Evolutionary conservation across 2,329 filamentous ascomycete species (phyloP).

Genomic region (Albifimbria verrucaria): DNA sequence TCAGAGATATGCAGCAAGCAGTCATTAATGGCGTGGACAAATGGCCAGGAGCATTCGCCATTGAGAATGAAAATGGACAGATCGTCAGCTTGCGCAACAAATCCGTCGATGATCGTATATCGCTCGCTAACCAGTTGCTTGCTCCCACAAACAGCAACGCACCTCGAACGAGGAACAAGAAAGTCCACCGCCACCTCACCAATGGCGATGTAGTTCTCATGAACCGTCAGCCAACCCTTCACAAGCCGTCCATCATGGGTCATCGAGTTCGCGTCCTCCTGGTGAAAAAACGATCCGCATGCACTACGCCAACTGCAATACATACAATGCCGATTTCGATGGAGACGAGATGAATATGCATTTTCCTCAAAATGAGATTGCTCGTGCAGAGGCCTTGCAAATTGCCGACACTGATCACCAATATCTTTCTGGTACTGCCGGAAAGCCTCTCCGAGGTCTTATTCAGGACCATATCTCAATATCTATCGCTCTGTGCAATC

Average conservation of each 20-base stretch:
- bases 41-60: conserved; percentile 91
- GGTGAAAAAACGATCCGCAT: conserved; percentile 98
- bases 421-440: conserved; percentile 89
- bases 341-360: conserved; percentile 99
- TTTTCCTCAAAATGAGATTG: conserved; percentile 95
- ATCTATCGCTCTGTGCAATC: conserved; percentile 83
- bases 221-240: conserved; percentile 96
- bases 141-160: conserved; percentile 74
- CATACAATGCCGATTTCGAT: conserved; percentile 98
- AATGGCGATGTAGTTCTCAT: conserved; percentile 97
- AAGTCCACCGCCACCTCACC: conserved; percentile 91
- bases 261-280: conserved; percentile 89
- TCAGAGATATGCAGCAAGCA: conserved; percentile 90
- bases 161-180: conserved; percentile 82
- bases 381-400: conserved; percentile 85
- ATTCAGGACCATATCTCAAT: conserved; percentile 99
- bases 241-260: conserved; percentile 99
- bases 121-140: conserved; percentile 88
- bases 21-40: conserved; percentile 92
- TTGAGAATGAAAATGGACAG: conserved; percentile 94
- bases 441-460: conserved; percentile 88
- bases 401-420: conserved; percentile 97
- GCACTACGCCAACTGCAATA: conserved; percentile 99
- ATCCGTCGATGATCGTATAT: conserved; percentile 80
- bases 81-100: conserved; percentile 86